Conservation (phyloP, 2,329 filamentous ascomycete genomes). For the Trichophaea hybrida region DNA sequence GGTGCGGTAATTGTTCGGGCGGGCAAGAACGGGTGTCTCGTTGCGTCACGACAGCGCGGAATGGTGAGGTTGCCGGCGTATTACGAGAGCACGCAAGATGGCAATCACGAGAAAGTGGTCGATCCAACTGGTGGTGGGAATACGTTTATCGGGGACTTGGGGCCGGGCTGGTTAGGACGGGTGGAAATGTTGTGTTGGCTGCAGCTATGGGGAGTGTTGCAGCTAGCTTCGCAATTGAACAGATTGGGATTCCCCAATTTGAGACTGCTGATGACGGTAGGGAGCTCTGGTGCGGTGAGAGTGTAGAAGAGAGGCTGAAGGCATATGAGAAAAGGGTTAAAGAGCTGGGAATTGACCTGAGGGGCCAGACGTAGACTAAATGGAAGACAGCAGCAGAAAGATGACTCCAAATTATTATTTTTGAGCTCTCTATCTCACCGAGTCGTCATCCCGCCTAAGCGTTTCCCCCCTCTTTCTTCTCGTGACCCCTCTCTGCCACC, state of each 20-base stretch:
- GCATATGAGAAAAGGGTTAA: constrained; percentile 37
- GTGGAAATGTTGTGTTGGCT: constrained; percentile 41
- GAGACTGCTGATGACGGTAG: constrained; percentile 33
- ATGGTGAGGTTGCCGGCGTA: constrained; percentile 68
- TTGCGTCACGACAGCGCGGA: constrained; percentile 34
- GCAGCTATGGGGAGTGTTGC: constrained; percentile 66
- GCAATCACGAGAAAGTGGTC: constrained; percentile 40
- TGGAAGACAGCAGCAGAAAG: too few species aligned
- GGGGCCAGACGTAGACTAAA: too few species aligned
- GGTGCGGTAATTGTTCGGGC: constrained; percentile 51
- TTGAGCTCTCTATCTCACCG: neutral
- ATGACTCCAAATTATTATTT: too few species aligned
- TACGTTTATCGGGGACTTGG: constrained; percentile 52
- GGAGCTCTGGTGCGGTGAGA: constrained; percentile 49
- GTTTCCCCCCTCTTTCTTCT: constrained; percentile 24
- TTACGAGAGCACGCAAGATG: constrained; percentile 34
- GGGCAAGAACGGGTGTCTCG: constrained; percentile 52
- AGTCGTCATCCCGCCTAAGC: neutral
- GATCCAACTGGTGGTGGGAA: constrained; percentile 94
- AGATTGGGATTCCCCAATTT: constrained; percentile 65
- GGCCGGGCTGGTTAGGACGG: constrained; percentile 43
- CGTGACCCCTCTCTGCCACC: constrained; percentile 73
- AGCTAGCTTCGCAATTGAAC: constrained; percentile 87
- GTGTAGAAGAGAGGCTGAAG: constrained; percentile 40
- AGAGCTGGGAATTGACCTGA: constrained; percentile 6